phyloP scores from a whole-genome alignment of 371 early-diverging fungal species.

The Saksenaea oblongispora region DNA sequence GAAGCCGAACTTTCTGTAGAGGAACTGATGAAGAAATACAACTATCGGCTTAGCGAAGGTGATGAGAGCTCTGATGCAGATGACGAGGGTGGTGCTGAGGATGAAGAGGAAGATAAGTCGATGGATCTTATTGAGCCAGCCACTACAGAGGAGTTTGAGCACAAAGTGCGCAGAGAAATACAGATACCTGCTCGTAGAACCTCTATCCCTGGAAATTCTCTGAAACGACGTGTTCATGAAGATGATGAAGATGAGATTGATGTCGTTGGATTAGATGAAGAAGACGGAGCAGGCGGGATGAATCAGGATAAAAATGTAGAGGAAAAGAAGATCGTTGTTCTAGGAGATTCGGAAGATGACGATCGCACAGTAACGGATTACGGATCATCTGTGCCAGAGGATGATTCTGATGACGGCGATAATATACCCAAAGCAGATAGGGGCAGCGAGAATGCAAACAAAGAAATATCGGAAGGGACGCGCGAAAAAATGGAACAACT shows the following conservation, averaged over 20 bases:
- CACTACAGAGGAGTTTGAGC: neutral
- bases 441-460: neutral
- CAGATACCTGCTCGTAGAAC: neutral
- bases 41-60: constrained; percentile 14
- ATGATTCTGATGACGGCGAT: constrained; percentile 37
- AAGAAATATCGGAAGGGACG: neutral
- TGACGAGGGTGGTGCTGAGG: constrained; percentile 23
- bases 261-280: constrained; percentile 16
- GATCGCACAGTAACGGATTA: constrained; percentile 52
- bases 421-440: neutral
- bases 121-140: neutral
- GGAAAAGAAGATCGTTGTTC: constrained; percentile 7
- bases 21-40: constrained; percentile 55
- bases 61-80: constrained; percentile 13
- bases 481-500: neutral
- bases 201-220: neutral
- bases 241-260: constrained; percentile 19
- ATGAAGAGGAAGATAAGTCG: constrained; percentile 10
- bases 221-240: neutral
- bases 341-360: constrained; percentile 34
- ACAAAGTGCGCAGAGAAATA: constrained; percentile 12
- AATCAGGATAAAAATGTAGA: constrained; percentile 8
- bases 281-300: constrained; percentile 2
- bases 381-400: constrained; percentile 27
- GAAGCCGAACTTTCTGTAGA: constrained; percentile 64